These are phyloP conservation scores for Trypanosoma brucei DNA, from an alignment of 208 protist species.

Conservation along the genomic window DNA sequence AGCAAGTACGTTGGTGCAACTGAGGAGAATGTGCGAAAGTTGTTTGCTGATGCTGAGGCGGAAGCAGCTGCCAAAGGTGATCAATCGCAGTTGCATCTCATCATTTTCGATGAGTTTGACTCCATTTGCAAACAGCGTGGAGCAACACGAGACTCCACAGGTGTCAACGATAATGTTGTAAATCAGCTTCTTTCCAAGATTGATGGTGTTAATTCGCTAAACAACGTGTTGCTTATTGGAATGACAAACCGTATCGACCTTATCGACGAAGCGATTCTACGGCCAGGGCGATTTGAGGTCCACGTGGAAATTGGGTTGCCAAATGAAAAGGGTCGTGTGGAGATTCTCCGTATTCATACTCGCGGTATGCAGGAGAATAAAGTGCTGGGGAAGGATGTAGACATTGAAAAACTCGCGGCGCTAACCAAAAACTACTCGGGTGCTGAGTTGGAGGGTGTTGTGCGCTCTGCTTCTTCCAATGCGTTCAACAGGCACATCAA, in stretches of 20 bases:
- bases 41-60: conserved; percentile 97
- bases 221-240: conserved; percentile 99
- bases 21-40: conserved; percentile 99
- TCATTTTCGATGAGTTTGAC: conserved; percentile 99
- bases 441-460: conserved; percentile 94
- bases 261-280: conserved; percentile 99
- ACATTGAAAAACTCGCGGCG: conserved; percentile 90
- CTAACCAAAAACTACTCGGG: conserved; percentile 98
- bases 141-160: conserved; percentile 89
- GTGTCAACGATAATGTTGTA: conserved; percentile 97
- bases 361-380: conserved; percentile 88
- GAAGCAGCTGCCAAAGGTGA: conserved; percentile 93
- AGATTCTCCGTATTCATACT: conserved; percentile 99
- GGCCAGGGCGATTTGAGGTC: conserved; percentile 98
- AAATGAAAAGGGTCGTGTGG: conserved; percentile 94
- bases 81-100: conserved; percentile 97
- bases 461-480: conserved; percentile 82
- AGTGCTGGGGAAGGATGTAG: conserved; percentile 89
- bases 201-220: conserved; percentile 97
- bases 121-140: conserved; percentile 98
- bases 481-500: conserved; percentile 91
- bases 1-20: conserved; percentile 99
- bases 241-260: conserved; percentile 99
- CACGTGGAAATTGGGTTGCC: conserved; percentile 98
- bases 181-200: conserved; percentile 99